These are phyloP conservation scores for Akebia trifoliata DNA, from an alignment of 164 flowering plant species.

Conservation along the genomic window DNA sequence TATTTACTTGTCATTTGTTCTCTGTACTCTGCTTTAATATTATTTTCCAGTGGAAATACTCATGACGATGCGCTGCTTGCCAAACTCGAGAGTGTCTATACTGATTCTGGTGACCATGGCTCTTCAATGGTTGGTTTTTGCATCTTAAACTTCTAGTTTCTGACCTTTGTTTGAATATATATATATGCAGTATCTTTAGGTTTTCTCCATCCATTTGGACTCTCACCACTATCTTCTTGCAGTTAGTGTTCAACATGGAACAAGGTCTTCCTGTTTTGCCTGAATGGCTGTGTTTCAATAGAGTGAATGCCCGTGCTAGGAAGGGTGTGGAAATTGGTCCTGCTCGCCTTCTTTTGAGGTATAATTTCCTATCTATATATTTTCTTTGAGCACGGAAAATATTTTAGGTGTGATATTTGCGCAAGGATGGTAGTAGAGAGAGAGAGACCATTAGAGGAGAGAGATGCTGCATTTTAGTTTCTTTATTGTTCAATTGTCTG, in stretches of 20 bases:
- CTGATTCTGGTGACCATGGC: constrained; percentile 84
- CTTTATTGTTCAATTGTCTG: not conserved
- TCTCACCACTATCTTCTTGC: constrained; percentile 18
- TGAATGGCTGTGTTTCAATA: constrained; percentile 87
- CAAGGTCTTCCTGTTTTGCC: constrained; percentile 92
- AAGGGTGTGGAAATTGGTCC: constrained; percentile 74
- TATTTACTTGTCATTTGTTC: not conserved
- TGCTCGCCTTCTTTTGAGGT: constrained; percentile 65
- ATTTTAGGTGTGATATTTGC: not conserved
- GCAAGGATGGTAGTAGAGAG: not conserved
- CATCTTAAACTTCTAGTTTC: not conserved
- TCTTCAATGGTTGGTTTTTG: constrained; percentile 78
- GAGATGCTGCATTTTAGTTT: not conserved
- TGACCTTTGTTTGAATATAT: not conserved
- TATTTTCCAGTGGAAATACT: constrained; percentile 66
- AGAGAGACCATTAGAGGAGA: not conserved
- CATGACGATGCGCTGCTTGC: constrained; percentile 80
- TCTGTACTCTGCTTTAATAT: constrained; percentile 2
- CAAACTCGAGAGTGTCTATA: constrained; percentile 78
- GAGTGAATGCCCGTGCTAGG: constrained; percentile 86
- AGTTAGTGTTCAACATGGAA: constrained; percentile 86
- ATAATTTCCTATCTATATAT: constrained; percentile 1
- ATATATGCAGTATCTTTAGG: not conserved
- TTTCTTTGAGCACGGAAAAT: not conserved
- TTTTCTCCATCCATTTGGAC: not conserved